Evolutionary conservation across 2,329 filamentous ascomycete species (phyloP), one percentile per base, ranked within the genome.

Genomic region (Nigrospora osmanthi): DNA sequence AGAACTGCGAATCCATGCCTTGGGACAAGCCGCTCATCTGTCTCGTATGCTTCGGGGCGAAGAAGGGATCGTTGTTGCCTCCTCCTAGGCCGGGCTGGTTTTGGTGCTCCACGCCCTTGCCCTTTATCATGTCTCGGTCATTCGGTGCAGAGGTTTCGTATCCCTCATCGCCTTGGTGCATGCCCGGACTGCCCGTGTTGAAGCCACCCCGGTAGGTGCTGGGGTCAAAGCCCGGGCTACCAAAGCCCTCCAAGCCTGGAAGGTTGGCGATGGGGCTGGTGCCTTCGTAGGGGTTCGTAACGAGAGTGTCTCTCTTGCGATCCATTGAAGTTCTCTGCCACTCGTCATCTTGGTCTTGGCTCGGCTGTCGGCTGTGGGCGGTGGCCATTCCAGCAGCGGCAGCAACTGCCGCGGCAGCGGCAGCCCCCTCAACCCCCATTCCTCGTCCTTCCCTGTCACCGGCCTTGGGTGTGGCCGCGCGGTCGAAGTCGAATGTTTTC

Each of bases 21-120:
- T 96, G 89, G 9, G 91, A 96, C 69, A 95, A 85, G 41, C 88
- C 90, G 59, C 89, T 95, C 39, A 90, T 71, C 55, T 93, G 82
- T 41, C 87, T 81, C 33, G 65, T 58, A 52, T 83, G 80, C 42
- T 74, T 73, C 3, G 40, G 28, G n/a, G 69, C 66, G 48, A 79
- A 79, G 58, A 89, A 89, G 1, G 83, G 80, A 61, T 93, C 87
- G 34, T 80, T 78, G 44, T 71, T 68, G 40, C 71, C 70, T 34
- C 69, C 71, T 33, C 69, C 71, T 47, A 76, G 64, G 16, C 76
- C 74, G 13, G 70, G 68, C 42, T 76, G 67, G 48, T 76, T 72
- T 31, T 73, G 60, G 38, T 80, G 76, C 39, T 72, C 71, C 38
- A 77, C 58, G 17, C 73, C 76, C 56, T 83, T 81, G 55, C 75